Base-by-base conservation (phyloP, 768 basidiomycete species). In the Podaxis carcinomalis region DNA sequence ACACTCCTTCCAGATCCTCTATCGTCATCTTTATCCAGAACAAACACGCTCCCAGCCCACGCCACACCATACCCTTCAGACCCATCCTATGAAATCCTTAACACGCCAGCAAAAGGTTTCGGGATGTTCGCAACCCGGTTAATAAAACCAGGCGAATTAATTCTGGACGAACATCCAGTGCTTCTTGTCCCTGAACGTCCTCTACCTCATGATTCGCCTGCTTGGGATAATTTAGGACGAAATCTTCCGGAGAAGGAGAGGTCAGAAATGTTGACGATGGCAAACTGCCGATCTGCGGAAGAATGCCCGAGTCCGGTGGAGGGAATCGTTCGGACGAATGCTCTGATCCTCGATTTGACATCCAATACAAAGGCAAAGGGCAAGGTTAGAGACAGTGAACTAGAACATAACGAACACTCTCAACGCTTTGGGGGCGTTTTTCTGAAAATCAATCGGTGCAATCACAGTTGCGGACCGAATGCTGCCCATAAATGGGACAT, bases 391-490 rank as follows among this genome's bases (percentile, higher is more conserved):
- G 62, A 68, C 4, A 65, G 65, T 32, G 32, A 32, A 32, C 9
- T 3, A 16, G 61, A 59, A 53, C 72, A 32, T 13, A 35, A 28
- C 21, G 57, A 36, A 3, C 16, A 25, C 37, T 44, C 54, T 14
- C 64, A 68, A 21, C 59, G 77, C 40, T 80, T 81, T 53, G 79
- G 80, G 10, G 80, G 73, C 4, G 72, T 77, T 0, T 81, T 78
- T 64, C 71, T 76, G 10, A 68, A 70, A 35, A 73, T 80, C 32
- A 77, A 77, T 63, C 72, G 80, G 11, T 70, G 70, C 36, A 82
- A 82, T 61, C 81, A 82, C 55, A 78, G 79, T 62, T 82, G 81
- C 59, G 76, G 76, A 19, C 77, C 79, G 5, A 80, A 80, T 63
- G 77, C 76, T 2, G 73, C 73, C 10, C 66, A 77, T 27, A 77